Evolutionary conservation across 768 basidiomycete genomes (phyloP).

Genomic region (Lactarius indigo): DNA sequence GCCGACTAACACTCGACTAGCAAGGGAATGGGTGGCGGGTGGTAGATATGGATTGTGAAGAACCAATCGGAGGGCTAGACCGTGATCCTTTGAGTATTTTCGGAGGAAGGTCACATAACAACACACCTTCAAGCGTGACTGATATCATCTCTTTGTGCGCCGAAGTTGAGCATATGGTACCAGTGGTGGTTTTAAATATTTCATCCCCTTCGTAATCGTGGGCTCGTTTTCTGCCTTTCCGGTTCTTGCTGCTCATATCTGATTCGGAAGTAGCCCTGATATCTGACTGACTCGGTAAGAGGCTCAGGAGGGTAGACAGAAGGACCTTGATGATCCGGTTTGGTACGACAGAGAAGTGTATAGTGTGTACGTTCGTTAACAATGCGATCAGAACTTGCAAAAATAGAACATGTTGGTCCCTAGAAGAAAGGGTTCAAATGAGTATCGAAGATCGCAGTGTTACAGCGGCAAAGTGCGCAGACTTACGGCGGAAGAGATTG

Average conservation of each 20-base stretch:
- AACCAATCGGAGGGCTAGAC: constrained; percentile 43
- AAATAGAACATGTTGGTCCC: constrained; percentile 18
- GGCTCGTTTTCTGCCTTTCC: constrained; percentile 64
- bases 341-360: constrained; percentile 16
- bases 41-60: constrained; percentile 51
- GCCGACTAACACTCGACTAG: constrained; percentile 55
- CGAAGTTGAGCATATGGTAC: constrained; percentile 45
- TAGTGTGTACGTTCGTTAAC: constrained; percentile 14
- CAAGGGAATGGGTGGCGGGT: constrained; percentile 53
- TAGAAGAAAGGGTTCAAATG: constrained; percentile 12
- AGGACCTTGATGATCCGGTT: constrained; percentile 24
- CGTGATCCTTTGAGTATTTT: neutral
- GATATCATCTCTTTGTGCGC: constrained; percentile 54
- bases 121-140: constrained; percentile 55
- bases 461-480: constrained; percentile 11
- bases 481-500: constrained; percentile 47
- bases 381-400: constrained; percentile 17
- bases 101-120: constrained; percentile 6
- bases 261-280: constrained; percentile 29
- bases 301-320: constrained; percentile 18
- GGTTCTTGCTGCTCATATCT: constrained; percentile 34
- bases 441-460: neutral
- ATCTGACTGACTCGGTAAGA: constrained; percentile 32
- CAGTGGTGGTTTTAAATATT: constrained; percentile 50
- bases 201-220: constrained; percentile 75